Evolutionary conservation across 768 basidiomycete genomes (phyloP).

Genomic region (Suillus alpinus): DNA sequence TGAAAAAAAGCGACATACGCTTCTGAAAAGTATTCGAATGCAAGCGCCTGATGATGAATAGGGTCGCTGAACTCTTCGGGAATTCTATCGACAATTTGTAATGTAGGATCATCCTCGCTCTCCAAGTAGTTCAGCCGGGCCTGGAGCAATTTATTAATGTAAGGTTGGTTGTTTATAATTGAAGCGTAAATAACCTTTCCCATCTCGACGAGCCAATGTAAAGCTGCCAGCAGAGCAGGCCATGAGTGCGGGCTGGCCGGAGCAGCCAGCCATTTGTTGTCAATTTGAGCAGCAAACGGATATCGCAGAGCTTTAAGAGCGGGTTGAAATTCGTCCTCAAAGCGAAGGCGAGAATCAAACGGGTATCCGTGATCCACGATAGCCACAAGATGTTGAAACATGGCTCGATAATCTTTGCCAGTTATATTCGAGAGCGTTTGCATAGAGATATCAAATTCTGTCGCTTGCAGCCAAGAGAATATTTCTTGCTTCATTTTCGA

Average conservation of each 20-base stretch:
- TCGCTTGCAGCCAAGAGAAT: constrained; percentile 59
- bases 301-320: constrained; percentile 77
- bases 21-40: constrained; percentile 69
- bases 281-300: constrained; percentile 75
- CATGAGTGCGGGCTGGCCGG: constrained; percentile 92
- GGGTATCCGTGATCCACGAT: constrained; percentile 70
- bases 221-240: constrained; percentile 81
- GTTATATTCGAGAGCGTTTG: constrained; percentile 75
- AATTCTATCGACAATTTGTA: constrained; percentile 57
- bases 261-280: constrained; percentile 83
- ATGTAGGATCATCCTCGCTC: constrained; percentile 58
- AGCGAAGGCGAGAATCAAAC: constrained; percentile 49
- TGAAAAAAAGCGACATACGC: constrained; percentile 70
- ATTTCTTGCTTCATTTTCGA: constrained; percentile 77
- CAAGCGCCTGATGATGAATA: constrained; percentile 71
- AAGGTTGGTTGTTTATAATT: background rate
- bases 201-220: constrained; percentile 90
- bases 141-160: constrained; percentile 15
- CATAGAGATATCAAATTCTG: constrained; percentile 66
- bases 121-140: constrained; percentile 46
- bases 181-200: constrained; percentile 59
- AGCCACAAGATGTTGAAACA: constrained; percentile 76
- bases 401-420: constrained; percentile 79
- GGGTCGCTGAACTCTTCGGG: constrained; percentile 77
- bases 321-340: constrained; percentile 82